Conservation (phyloP, 2,329 filamentous ascomycete genomes). For the Apiospora saccharicola region DNA sequence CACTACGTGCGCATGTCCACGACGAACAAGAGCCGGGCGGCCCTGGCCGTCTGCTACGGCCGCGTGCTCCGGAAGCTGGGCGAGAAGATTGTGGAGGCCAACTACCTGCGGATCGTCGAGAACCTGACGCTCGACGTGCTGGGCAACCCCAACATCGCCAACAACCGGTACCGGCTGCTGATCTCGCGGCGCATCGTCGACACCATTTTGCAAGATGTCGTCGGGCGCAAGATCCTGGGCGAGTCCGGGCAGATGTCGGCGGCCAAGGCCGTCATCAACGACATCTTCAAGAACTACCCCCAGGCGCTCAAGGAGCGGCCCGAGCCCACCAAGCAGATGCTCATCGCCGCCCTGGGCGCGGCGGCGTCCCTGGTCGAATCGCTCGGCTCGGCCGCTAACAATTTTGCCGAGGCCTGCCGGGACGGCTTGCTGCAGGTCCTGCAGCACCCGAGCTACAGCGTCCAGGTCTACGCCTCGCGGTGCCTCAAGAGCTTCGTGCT, state of each 20-base stretch:
- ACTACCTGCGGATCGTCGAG: conserved; percentile 82
- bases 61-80: conserved; percentile 81
- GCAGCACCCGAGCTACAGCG: conserved; percentile 94
- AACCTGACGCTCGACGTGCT: conserved; percentile 84
- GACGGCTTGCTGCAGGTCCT: conserved; percentile 90
- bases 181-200: conserved; percentile 86
- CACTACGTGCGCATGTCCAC: conserved; percentile 84
- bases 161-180: conserved; percentile 88
- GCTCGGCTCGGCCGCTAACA: conserved; percentile 82
- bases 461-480: conserved; percentile 87
- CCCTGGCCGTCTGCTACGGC: conserved; percentile 86
- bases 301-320: conserved; percentile 85
- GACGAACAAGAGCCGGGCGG: conserved; percentile 81
- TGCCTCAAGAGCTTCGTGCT: conserved; percentile 88
- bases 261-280: conserved; percentile 82
- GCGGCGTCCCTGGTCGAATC: conserved; percentile 79
- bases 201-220: conserved; percentile 81
- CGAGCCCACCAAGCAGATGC: conserved; percentile 86
- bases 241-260: conserved; percentile 89
- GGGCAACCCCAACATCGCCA: conserved; percentile 75
- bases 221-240: conserved; percentile 82
- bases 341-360: conserved; percentile 81
- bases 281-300: conserved; percentile 92
- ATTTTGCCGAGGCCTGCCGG: conserved; percentile 81
- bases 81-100: conserved; percentile 81